phyloP scores from a whole-genome alignment of 1,284 basidiomycete species.

The Malassezia japonica region DNA sequence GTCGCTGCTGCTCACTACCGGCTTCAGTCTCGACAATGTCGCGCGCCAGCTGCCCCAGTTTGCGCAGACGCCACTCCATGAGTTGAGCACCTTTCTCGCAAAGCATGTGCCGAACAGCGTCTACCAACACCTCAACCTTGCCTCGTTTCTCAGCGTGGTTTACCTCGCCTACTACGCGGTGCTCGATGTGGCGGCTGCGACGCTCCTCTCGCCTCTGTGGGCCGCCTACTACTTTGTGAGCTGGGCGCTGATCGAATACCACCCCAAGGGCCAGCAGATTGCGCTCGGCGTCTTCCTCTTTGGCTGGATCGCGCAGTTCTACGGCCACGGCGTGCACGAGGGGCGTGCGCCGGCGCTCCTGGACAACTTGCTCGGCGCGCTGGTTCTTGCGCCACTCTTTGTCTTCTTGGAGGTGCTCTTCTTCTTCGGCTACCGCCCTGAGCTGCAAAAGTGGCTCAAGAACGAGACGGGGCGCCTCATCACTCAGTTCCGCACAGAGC shows the following conservation, averaged over 20 bases:
- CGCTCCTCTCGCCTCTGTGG: conserved; percentile 30
- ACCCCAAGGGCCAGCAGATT: conserved; percentile 20
- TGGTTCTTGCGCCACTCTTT: conserved; percentile 39
- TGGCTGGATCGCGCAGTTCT: conserved; percentile 37
- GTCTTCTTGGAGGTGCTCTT: conserved; percentile 38
- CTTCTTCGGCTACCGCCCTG: conserved; percentile 30
- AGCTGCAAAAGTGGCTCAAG: conserved; percentile 35
- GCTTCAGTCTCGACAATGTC: neutral
- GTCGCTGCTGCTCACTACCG: neutral
- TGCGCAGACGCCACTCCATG: neutral
- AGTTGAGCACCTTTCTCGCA: neutral
- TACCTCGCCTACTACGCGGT: conserved; percentile 35
- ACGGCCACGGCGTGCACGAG: conserved; percentile 38
- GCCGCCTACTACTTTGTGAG: conserved; percentile 12
- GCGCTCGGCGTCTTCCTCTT: conserved; percentile 20
- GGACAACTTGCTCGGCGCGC: conserved; percentile 33
- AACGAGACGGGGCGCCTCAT: conserved; percentile 29
- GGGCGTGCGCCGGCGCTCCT: conserved; percentile 33
- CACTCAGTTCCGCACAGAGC: conserved; percentile 22
- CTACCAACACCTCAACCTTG: conserved; percentile 10
- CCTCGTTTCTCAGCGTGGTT: neutral
- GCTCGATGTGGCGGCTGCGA: conserved; percentile 25
- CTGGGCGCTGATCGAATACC: conserved; percentile 19
- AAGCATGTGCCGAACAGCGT: neutral
- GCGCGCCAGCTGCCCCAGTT: neutral